Evolutionary conservation across 2,329 filamentous ascomycete species (phyloP).

Genomic region (Alternaria ventricosa): DNA sequence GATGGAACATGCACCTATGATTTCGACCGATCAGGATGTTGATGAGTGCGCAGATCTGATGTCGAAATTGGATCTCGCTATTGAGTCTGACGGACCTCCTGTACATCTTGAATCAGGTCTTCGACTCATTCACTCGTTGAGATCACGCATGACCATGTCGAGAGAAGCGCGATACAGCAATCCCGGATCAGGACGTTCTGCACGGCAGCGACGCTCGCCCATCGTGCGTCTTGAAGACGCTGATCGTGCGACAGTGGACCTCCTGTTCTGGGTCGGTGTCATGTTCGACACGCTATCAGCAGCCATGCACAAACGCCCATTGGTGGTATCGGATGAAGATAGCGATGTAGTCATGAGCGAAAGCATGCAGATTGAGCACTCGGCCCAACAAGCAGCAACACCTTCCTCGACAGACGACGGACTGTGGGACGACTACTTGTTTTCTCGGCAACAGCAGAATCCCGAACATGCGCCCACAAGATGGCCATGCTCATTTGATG

Average conservation of each 20-base stretch:
- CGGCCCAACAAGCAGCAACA: not conserved
- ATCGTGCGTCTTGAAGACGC: slow-evolving; percentile 36
- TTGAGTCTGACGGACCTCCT: slow-evolving; percentile 46
- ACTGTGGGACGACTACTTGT: slow-evolving; percentile 51
- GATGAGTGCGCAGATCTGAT: slow-evolving; percentile 39
- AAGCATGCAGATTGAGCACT: slow-evolving; percentile 8
- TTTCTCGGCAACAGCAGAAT: slow-evolving; percentile 40
- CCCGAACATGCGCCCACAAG: slow-evolving; percentile 35
- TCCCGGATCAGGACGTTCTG: slow-evolving; percentile 11
- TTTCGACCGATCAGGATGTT: slow-evolving; percentile 20
- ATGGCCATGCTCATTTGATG: slow-evolving; percentile 64
- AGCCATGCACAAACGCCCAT: slow-evolving; percentile 58
- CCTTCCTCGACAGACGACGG: slow-evolving; percentile 8
- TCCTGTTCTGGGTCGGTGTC: slow-evolving; percentile 65
- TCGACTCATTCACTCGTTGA: slow-evolving; percentile 48
- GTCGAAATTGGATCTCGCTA: slow-evolving; percentile 40
- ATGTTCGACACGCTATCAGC: slow-evolving; percentile 66
- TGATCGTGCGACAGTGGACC: slow-evolving; percentile 57
- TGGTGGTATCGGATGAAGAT: slow-evolving; percentile 56
- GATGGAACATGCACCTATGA: not conserved
- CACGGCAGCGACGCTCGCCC: slow-evolving; percentile 20
- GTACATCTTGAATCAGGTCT: slow-evolving; percentile 51
- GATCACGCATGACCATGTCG: slow-evolving; percentile 38
- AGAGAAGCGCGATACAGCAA: slow-evolving; percentile 18
- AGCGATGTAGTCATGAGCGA: slow-evolving; percentile 46